Evolutionary conservation across 257 asterid genomes (phyloP).

Genomic region (Penstemon newberryi): DNA sequence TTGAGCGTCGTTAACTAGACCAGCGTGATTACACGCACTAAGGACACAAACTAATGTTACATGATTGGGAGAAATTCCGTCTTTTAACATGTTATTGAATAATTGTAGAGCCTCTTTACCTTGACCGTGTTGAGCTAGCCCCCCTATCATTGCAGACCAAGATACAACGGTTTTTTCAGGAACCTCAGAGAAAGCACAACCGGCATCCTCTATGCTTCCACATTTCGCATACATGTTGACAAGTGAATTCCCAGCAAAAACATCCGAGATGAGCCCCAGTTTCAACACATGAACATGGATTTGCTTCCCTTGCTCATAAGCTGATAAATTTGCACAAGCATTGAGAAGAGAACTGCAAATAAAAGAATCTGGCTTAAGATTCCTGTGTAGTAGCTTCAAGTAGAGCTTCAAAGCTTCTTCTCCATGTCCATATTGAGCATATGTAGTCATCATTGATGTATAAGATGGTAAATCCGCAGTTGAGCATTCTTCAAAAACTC

Average conservation of each 20-base stretch:
- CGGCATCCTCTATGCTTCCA: slow-evolving; percentile 74
- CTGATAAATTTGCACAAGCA: slow-evolving; percentile 78
- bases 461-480: slow-evolving; percentile 62
- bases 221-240: slow-evolving; percentile 87
- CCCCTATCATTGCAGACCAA: slow-evolving; percentile 79
- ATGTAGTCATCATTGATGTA: slow-evolving; percentile 64
- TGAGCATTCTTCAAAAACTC: slow-evolving; percentile 61
- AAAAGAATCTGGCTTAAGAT: slow-evolving; percentile 69
- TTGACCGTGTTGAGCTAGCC: slow-evolving; percentile 79
- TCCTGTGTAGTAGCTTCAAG: slow-evolving; percentile 43
- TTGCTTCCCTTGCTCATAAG: slow-evolving; percentile 80
- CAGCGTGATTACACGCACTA: slow-evolving; percentile 77
- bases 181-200: slow-evolving; percentile 53
- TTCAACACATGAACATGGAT: slow-evolving; percentile 65
- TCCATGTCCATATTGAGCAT: slow-evolving; percentile 68
- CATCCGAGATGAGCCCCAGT: slow-evolving; percentile 59
- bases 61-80: slow-evolving; percentile 60
- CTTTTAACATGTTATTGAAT: slow-evolving; percentile 55
- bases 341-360: slow-evolving; percentile 69
- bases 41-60: slow-evolving; percentile 75
- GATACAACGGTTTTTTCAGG: slow-evolving; percentile 61
- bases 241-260: slow-evolving; percentile 77
- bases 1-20: slow-evolving; percentile 66
- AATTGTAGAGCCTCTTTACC: slow-evolving; percentile 57
- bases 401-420: slow-evolving; percentile 75